Base-by-base conservation (phyloP, 495 filamentous ascomycete genomes). In the Podospora sp. region DNA sequence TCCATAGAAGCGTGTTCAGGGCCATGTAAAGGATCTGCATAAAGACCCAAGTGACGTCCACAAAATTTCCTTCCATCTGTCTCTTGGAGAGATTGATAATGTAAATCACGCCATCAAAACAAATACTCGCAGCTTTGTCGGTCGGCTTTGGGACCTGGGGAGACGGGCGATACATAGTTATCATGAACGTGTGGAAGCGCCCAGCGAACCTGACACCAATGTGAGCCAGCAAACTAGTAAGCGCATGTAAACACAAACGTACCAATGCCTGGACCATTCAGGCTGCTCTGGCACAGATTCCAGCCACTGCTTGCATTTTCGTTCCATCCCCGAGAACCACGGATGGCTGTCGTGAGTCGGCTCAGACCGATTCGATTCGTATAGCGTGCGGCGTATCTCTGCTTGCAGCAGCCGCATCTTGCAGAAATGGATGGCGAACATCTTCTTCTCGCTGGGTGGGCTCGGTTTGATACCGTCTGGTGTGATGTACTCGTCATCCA, bases 41-140 rank as follows among this genome's bases (percentile, higher is more conserved):
- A 73, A 96, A 97, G 46, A 96, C 88, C 92, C 94, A 98, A 2
- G 92, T 96, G 63, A 97, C 80, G 72, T 97, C 94, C 22, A 94
- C 88, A 24, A 86, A 87, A 8, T 83, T 84, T 9, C 85, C 88
- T 67, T 86, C 82, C 72, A 95, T 90, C 74, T 96, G 92, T 59
- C 90, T 85, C 71, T 84, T 86, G 46, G 92, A 89, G 77, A 92
- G 87, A 63, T 86, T 80, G 67, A 98, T 89, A 73, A 96, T 93
- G 75, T 87, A 91, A 20, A 87, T 80, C 65, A 89, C 89, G 20
- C 90, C 90, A n/a, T 95, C 88, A 73, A 89, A 97, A 73, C 94
- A 97, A 68, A 82, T 88, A 51, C 81, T 78, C 14, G 93, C 93
- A 1, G 94, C 92, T 26, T 83, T 73, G 26, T 87, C 73, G 0